Evolutionary conservation across 1,139 yeast species (phyloP).

Genomic region (Meyerozyma smithsonii): DNA sequence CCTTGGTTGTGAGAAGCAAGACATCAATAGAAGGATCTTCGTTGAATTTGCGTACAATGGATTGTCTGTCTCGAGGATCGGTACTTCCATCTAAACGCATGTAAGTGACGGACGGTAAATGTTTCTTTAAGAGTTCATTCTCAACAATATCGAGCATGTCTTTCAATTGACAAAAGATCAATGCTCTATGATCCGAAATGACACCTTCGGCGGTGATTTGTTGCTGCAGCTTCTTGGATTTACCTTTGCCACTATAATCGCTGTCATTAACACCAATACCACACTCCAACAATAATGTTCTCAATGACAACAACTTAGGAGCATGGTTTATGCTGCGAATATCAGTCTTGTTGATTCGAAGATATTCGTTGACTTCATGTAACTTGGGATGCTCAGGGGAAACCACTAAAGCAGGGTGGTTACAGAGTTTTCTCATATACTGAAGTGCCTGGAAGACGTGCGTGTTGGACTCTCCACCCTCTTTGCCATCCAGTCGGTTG

Average conservation of each 20-base stretch:
- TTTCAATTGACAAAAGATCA: slow-evolving; percentile 92
- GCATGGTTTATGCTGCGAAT: slow-evolving; percentile 77
- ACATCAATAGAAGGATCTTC: slow-evolving; percentile 97
- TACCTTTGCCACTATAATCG: slow-evolving; percentile 27
- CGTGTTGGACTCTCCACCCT: slow-evolving; percentile 56
- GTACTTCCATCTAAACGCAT: slow-evolving; percentile 95
- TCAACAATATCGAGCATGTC: slow-evolving; percentile 98
- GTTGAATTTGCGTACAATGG: slow-evolving; percentile 86
- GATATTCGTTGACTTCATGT: slow-evolving; percentile 54
- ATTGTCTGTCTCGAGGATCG: slow-evolving; percentile 89
- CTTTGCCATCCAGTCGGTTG: slow-evolving; percentile 24
- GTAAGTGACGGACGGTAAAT: slow-evolving; percentile 87
- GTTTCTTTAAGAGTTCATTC: slow-evolving; percentile 73
- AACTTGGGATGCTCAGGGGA: slow-evolving; percentile 83
- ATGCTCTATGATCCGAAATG: slow-evolving; percentile 91
- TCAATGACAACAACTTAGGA: slow-evolving; percentile 82
- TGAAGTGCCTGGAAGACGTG: slow-evolving; percentile 97
- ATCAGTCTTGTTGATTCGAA: slow-evolving; percentile 55
- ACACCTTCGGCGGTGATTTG: slow-evolving; percentile 58
- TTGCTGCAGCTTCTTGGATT: slow-evolving; percentile 25
- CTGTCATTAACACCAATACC: slow-evolving; percentile 76
- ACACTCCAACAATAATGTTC: slow-evolving; percentile 81
- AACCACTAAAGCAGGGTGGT: slow-evolving; percentile 93
- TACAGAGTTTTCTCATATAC: slow-evolving; percentile 94
- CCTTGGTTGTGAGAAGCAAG: slow-evolving; percentile 86